Percentiles rank a stretch among this genome's conserved stretches.
Conservation (phyloP, 2,329 filamentous ascomycete species). For the Kalmusia sp. region DNA sequence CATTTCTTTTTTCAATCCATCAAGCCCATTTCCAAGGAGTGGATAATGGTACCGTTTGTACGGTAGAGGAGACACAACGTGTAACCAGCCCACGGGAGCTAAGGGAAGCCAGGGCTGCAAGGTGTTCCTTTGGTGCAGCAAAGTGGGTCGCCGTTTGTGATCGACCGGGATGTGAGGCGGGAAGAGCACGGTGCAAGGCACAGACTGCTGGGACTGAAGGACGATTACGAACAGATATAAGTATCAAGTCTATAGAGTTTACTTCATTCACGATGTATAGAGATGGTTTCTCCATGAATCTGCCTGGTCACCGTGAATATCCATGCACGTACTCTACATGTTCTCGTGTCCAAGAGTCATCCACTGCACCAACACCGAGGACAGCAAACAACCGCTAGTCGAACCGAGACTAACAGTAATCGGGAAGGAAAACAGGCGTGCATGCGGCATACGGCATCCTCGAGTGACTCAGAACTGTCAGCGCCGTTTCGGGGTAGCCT, state of each 20-base stretch:
- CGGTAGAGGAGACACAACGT: neutral
- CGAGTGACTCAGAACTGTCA: neutral
- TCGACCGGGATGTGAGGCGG: neutral
- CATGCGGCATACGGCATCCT: neutral
- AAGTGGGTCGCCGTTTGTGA: conserved; percentile 1
- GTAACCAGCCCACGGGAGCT: neutral
- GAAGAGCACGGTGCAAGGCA: conserved; percentile 3
- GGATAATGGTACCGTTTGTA: neutral
- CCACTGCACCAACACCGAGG: neutral
- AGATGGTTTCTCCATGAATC: too few relatives aligned
- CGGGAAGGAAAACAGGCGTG: neutral
- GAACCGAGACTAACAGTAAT: too few relatives aligned
- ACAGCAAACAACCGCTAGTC: neutral
- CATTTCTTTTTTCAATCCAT: neutral
- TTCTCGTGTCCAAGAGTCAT: neutral
- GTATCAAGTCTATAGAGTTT: too few relatives aligned
- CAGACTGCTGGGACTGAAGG: neutral
- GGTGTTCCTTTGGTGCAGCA: neutral
- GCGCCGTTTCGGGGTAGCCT: neutral
- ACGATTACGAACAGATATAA: neutral
- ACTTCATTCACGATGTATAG: too few relatives aligned
- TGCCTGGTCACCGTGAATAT: too few relatives aligned
- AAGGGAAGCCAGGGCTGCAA: neutral
- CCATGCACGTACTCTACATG: neutral
- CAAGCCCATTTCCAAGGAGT: neutral